These are phyloP conservation scores for Claviceps purpurea DNA, from an alignment of 2,329 filamentous ascomycete genomes.

Conservation along the genomic window DNA sequence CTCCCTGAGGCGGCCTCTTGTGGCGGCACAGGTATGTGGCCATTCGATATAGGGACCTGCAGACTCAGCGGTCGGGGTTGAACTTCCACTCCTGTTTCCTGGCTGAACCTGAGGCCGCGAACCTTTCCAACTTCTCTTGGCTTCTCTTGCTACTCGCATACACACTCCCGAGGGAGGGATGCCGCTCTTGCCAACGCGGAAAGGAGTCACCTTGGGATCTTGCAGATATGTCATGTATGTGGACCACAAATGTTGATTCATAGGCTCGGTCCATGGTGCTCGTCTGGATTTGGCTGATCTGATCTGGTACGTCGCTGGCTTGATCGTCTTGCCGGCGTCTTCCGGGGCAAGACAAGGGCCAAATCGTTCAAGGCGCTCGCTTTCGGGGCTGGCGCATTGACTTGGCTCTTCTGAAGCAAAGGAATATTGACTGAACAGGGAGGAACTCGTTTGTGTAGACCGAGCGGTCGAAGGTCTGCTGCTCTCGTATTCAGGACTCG, in stretches of 20 bases:
- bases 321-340: slow-evolving; percentile 20
- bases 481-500: slow-evolving; percentile 44
- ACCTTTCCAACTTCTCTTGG: slow-evolving; percentile 54
- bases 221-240: slow-evolving; percentile 52
- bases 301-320: slow-evolving; percentile 6
- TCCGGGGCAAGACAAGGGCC: slow-evolving; percentile 14
- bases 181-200: slow-evolving; percentile 48
- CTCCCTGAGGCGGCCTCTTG: slow-evolving; percentile 47
- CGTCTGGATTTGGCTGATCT: slow-evolving; percentile 26
- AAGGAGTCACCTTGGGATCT: slow-evolving; percentile 54
- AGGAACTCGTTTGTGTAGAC: slow-evolving; percentile 45
- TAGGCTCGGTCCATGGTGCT: slow-evolving; percentile 49
- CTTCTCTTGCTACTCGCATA: slow-evolving; percentile 49
- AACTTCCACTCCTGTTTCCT: slow-evolving; percentile 35
- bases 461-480: slow-evolving; percentile 47
- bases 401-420: slow-evolving; percentile 40
- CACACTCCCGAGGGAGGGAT: slow-evolving; percentile 54
- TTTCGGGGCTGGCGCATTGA: slow-evolving; percentile 38
- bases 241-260: slow-evolving; percentile 53
- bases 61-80: slow-evolving; percentile 38
- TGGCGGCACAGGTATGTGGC: slow-evolving; percentile 51
- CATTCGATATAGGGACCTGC: slow-evolving; percentile 41
- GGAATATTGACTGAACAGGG: slow-evolving; percentile 43
- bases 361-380: slow-evolving; percentile 14
- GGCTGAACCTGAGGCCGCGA: slow-evolving; percentile 27